Conservation (phyloP, 208 protist species). For the Wallacemonas collosoma region DNA sequence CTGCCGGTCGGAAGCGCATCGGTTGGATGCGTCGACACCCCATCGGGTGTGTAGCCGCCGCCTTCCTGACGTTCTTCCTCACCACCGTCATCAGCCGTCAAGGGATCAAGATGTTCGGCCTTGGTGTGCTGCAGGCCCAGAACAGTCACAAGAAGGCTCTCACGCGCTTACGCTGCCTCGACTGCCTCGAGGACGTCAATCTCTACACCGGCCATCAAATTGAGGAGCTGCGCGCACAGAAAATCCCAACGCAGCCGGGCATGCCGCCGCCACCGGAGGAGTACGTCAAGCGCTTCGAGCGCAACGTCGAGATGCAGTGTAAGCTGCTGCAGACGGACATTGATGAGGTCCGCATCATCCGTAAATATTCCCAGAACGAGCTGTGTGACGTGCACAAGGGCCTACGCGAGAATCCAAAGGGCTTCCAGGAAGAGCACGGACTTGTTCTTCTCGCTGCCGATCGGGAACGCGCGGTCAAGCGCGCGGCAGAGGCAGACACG, state of each 20-base stretch:
- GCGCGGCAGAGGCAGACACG: conserved; percentile 1
- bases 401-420: conserved; percentile 50
- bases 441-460: conserved; percentile 59
- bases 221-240: conserved; percentile 51
- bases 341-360: conserved; percentile 62
- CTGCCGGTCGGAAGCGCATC: conserved; percentile 42
- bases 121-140: conserved; percentile 71
- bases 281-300: conserved; percentile 62
- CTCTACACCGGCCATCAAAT: conserved; percentile 61
- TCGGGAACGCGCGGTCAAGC: conserved; percentile 31
- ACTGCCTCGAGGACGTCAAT: conserved; percentile 82
- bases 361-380: conserved; percentile 30
- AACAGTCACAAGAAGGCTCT: conserved; percentile 74
- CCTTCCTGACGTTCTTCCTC: conserved; percentile 37
- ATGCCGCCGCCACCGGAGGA: conserved; percentile 75
- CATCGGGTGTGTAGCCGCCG: conserved; percentile 44
- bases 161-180: conserved; percentile 52
- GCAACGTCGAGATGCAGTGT: conserved; percentile 51
- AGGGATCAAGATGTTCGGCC: conserved; percentile 51
- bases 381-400: conserved; percentile 66
- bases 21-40: conserved; percentile 71
- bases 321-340: conserved; percentile 72
- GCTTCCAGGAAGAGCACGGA: conserved; percentile 36
- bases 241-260: conserved; percentile 59
- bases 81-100: conserved; percentile 47